A percentile compares a stretch with the other conserved stretches of the same genome.
Conservation (phyloP, 2,329 filamentous ascomycete genomes). For the Septoria petroselini region DNA sequence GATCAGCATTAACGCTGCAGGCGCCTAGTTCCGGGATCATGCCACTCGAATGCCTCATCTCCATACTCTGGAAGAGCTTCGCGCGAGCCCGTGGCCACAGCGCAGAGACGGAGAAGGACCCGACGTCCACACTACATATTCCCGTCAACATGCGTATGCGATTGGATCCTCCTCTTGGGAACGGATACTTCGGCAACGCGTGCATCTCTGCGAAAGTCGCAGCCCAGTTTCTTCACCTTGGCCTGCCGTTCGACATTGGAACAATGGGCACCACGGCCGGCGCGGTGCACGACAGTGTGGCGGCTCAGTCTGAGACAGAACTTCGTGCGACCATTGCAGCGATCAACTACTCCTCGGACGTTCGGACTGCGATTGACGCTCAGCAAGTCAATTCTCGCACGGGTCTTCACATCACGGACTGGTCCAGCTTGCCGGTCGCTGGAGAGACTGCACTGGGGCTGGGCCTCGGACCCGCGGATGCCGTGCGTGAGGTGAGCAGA, state of each 20-base stretch:
- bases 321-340: constrained; percentile 22
- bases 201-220: constrained; percentile 5
- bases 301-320: constrained; percentile 13
- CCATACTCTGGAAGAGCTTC: constrained; percentile 27
- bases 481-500: constrained; percentile 21
- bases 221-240: constrained; percentile 11
- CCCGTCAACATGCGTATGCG: constrained; percentile 20
- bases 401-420: constrained; percentile 26
- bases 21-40: constrained; percentile 10
- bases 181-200: neutral
- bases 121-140: constrained; percentile 7
- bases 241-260: constrained; percentile 20
- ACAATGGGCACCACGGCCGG: constrained; percentile 11
- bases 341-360: constrained; percentile 20
- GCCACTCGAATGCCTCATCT: constrained; percentile 20
- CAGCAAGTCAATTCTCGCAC: constrained; percentile 5
- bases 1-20: constrained; percentile 8
- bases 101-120: neutral
- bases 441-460: constrained; percentile 22
- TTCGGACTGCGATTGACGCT: neutral
- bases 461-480: constrained; percentile 23
- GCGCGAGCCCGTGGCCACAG: constrained; percentile 16
- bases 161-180: constrained; percentile 12
- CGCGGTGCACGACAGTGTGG: constrained; percentile 5
- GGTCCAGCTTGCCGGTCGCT: constrained; percentile 20